Conservation (phyloP, 306 rosid genomes). For the Neltuma alba region DNA sequence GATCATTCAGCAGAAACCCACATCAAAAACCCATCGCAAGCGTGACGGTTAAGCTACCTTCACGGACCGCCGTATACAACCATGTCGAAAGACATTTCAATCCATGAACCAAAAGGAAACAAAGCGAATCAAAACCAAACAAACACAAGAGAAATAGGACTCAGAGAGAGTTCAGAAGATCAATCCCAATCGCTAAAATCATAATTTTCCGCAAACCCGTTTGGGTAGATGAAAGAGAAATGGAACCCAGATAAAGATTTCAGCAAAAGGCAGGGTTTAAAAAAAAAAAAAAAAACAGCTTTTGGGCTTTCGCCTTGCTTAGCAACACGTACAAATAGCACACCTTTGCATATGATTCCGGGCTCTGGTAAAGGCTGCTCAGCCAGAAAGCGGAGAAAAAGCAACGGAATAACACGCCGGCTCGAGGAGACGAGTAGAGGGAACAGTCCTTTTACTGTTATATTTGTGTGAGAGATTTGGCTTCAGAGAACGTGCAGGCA, state of each 20-base stretch:
- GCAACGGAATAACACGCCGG: constrained; percentile 24
- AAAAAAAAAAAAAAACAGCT: not conserved
- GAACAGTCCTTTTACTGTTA: constrained; percentile 18
- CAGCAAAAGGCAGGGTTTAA: not conserved
- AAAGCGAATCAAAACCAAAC: constrained; percentile 20
- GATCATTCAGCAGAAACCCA: constrained; percentile 25
- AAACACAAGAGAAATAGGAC: constrained; percentile 30
- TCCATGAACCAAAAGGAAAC: not conserved
- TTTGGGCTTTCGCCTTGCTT: not conserved
- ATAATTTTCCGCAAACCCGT: constrained; percentile 39
- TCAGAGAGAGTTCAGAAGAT: constrained; percentile 35
- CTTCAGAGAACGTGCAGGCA: constrained; percentile 42
- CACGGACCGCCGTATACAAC: not conserved
- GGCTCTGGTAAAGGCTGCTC: constrained; percentile 20
- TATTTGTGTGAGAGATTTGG: constrained; percentile 2
- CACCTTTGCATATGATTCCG: constrained; percentile 33
- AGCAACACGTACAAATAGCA: constrained; percentile 25
- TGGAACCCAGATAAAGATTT: constrained; percentile 43
- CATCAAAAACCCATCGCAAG: constrained; percentile 27
- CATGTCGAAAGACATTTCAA: constrained; percentile 1
- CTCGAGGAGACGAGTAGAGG: constrained; percentile 20
- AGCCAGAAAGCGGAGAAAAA: constrained; percentile 50
- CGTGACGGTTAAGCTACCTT: constrained; percentile 26
- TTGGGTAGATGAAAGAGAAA: not conserved
- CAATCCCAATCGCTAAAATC: constrained; percentile 46